Base-by-base conservation (phyloP, 2,329 filamentous ascomycete species). In the Microcyclosporella mali region DNA sequence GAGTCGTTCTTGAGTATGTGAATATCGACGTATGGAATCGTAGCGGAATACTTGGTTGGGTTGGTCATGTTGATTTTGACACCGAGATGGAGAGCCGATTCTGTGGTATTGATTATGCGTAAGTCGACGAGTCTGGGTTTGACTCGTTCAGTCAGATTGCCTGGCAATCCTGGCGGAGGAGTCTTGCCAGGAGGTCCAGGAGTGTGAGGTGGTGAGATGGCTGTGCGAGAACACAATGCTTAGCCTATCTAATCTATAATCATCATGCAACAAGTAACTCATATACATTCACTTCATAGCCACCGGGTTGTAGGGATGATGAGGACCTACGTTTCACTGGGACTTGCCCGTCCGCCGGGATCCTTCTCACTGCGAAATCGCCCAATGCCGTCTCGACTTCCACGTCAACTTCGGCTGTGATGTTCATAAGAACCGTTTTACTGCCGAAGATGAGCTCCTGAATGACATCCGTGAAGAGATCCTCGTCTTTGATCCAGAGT, bases 291-390 rank as follows among this genome's bases (percentile, higher is more conserved):
- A 40, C 34, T 11, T 14, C 33, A 15, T 34, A 8, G 33, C 10
- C 33, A 25, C 21, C 21, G 21, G 21, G 33, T 44, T 31, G 43
- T 46, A 47, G 47, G 41, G 47, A 43, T 50, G 46, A 54, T 40
- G 21, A 25, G 4, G 54, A 87, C 89, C 81, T 83, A 95, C 88
- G 85, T 78, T 94, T 94, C 71, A 97, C 79, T 67, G 85, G 85
- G 61, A 98, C 82, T 59, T 82, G 78, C 56, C 92, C 89, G 71
- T 88, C 76, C 33, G 64, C 88, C 36, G 90, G 90, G 58, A 98
- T 84, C 53, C 84, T 81, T 65, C 86, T 87, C 57, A 97, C 71
- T 41, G 84, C 76, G 59, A 97, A 78, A 55, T 82, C 73, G 37
- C 92, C 92, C 50, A 98, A 73, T 18, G 84, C 82, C 21, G 89